Base-by-base conservation (phyloP, 73 alveolate genomes). In the Symbiodinium natans region DNA sequence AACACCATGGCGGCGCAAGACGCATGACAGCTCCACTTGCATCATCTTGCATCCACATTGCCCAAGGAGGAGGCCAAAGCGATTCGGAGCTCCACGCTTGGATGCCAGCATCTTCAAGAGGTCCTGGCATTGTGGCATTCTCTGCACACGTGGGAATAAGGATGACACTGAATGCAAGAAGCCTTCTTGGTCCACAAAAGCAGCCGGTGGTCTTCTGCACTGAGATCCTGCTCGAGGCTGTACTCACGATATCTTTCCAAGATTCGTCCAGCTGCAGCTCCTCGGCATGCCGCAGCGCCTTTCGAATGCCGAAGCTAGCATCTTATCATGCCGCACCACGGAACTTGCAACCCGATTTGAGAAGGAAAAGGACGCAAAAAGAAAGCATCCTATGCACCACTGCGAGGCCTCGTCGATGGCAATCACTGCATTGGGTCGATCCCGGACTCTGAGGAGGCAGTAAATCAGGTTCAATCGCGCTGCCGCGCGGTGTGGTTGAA, bases 231-330 rank as follows among this genome's bases (percentile, higher is more conserved):
- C 10, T 7, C 27, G n/a, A 33, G 27, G 31, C 75, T 29, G 27
- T 29, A 56, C 75, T 21, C 17, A 56, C 27, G n/a, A n/a, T n/a
- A n/a, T n/a, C n/a, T n/a, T n/a, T n/a, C n/a, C n/a, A n/a, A n/a
- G n/a, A n/a, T n/a, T n/a, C n/a, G n/a, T n/a, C n/a, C n/a, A n/a
- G n/a, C n/a, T n/a, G n/a, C n/a, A n/a, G 33, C 83, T 89, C 95
- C 95, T 89, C 95, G 13, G 95, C 95, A 41, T 89, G 40, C 40
- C 95, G 95, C 52, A 89, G 73, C 11, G 95, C 95, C 86, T 89
- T n/a, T n/a, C n/a, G 59, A 46, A 46, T 46, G 13, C 13, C 21
- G 59, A 46, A 13, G 59, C n/a, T n/a, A n/a, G n/a, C n/a, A n/a
- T n/a, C n/a, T n/a, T n/a, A n/a, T n/a, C n/a, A n/a, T n/a, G n/a